Evolutionary conservation across 306 rosid species (phyloP).

Genomic region (Prunus persica): Prunus_persica_NCBIv2 NC_034012.1:22831501-22832000

Average conservation of each 20-base stretch:
- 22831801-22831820: neutral
- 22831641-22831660: neutral
- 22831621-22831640: neutral
- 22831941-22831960: neutral
- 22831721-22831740: neutral
- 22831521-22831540: constrained; percentile 2
- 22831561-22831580: neutral
- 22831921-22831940: no score
- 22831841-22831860: neutral
- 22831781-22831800: neutral
- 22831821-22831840: neutral
- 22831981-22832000: neutral
- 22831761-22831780: neutral
- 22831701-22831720: neutral
- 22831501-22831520: constrained; percentile 19
- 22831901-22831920: neutral
- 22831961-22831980: neutral
- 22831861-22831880: neutral
- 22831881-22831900: neutral
- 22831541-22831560: neutral
- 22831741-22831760: neutral
- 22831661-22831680: neutral
- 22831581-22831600: neutral
- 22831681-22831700: neutral
- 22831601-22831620: neutral